These are phyloP conservation scores for Hymenoscyphus albidus DNA, from an alignment of 2,329 filamentous ascomycete species.

Conservation along the genomic window DNA sequence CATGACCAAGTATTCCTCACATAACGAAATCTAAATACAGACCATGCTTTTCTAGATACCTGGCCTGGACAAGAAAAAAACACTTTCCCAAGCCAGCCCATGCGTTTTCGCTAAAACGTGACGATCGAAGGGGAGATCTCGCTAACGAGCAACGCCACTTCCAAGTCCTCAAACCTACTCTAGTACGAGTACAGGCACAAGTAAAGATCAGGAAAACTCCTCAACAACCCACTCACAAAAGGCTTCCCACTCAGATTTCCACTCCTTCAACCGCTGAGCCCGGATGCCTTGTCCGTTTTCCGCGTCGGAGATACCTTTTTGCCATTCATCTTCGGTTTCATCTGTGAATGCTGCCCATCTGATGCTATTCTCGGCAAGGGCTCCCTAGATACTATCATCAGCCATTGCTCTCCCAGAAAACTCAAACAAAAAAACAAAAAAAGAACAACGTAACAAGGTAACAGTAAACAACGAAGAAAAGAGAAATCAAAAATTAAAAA, in stretches of 20 bases:
- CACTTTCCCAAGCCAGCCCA: too few species aligned
- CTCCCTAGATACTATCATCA: neutral
- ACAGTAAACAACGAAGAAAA: neutral
- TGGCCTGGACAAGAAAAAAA: too few species aligned
- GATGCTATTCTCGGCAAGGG: constrained; percentile 82
- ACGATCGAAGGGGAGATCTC: neutral
- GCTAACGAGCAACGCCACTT: neutral
- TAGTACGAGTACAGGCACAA: too few species aligned
- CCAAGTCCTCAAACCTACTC: neutral
- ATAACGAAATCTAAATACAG: too few species aligned
- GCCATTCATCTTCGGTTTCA: constrained; percentile 66
- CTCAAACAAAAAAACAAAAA: neutral
- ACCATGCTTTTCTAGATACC: too few species aligned
- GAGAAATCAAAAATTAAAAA: too few species aligned
- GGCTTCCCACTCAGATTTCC: constrained; percentile 75
- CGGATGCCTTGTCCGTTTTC: constrained; percentile 65
- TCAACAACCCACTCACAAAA: constrained; percentile 85
- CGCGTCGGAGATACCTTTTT: constrained; percentile 65
- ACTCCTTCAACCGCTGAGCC: constrained; percentile 67
- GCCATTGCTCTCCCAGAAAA: too few species aligned
- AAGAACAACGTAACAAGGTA: too few species aligned
- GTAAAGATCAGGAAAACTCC: constrained; percentile 49
- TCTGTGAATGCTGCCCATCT: constrained; percentile 85
- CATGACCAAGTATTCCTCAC: neutral
- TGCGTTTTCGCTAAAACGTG: too few species aligned